Evolutionary conservation across 208 protist genomes (phyloP), one percentile per base, ranked within the genome.

Genomic region (Leishmania arabica): DNA sequence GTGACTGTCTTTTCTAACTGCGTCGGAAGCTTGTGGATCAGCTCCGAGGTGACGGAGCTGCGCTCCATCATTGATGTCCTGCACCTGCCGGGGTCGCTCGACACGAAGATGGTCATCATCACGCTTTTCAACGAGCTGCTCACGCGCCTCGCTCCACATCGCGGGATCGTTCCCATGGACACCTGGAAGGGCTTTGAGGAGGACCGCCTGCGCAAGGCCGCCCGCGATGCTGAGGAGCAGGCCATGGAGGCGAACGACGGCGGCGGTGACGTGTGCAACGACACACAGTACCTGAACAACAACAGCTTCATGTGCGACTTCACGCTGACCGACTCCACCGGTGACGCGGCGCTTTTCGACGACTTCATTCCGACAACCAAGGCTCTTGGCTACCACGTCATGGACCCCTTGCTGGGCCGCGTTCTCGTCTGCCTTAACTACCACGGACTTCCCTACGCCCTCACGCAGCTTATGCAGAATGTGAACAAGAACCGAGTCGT

Each of bases 21-120:
- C 88, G 85, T 95, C 4, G 95, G 95, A 74, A 87, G 88, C 69
- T 71, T 96, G 15, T 97, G 93, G 93, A 81, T 92, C 42, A 89
- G 84, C 69, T 92, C 89, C 40, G 93, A 98, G 79, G 90, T 90
- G 19, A 95, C 88, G 37, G 89, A 89, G 8, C 83, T 98, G 68
- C 92, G 95, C 68, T 87, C 95, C 1, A 72, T 98, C 40, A 93
- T 95, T 75, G 92, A 98, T 74, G 66, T 98, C 40, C 83, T 98
- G 51, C 89, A 96, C 72, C 89, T 98, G 60, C 95, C 95, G 40
- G 91, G 92, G 40, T 88, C 95, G 53, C 54, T 95, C 21, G 95
- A 98, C 75, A 88, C 91, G 27, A 95, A 95, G 72, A 94, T 98
- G 87, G 86, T 98, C n/a, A 86, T 98, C 75, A 80, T 98, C 34